A percentile compares a stretch with the other conserved stretches of the same genome.
Evolutionary conservation across 2,329 filamentous ascomycete species (phyloP).

Genomic region (Sphaerostilbella broomeana): DNA sequence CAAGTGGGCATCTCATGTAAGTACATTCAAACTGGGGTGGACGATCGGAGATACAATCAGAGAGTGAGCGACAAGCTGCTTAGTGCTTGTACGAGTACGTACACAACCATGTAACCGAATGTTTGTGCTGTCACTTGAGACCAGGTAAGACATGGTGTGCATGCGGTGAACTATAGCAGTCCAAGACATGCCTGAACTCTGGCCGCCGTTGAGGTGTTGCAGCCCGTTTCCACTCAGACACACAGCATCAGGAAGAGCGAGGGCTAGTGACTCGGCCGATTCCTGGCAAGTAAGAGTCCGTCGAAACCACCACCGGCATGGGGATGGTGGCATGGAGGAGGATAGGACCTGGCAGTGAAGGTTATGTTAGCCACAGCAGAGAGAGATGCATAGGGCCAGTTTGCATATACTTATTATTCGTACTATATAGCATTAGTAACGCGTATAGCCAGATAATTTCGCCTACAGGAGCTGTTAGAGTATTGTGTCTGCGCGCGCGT

Average conservation of each 20-base stretch:
- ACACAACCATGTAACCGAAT: too few relatives aligned
- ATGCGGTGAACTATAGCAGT: conserved; percentile 9
- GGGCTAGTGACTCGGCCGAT: background rate
- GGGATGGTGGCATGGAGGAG: conserved; percentile 6
- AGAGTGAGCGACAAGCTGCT: too few relatives aligned
- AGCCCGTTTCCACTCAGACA: too few relatives aligned
- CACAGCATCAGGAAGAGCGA: background rate
- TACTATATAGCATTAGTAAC: background rate
- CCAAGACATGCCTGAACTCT: too few relatives aligned
- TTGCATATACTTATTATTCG: background rate
- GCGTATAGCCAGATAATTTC: background rate
- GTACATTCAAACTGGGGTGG: too few relatives aligned
- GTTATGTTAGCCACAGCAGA: conserved; percentile 10
- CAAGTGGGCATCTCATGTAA: too few relatives aligned
- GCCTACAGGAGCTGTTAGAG: conserved; percentile 2
- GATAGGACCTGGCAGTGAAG: conserved; percentile 13
- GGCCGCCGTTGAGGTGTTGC: too few relatives aligned
- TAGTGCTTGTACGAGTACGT: too few relatives aligned
- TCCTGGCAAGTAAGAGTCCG: conserved; percentile 8
- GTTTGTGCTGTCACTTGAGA: too few relatives aligned
- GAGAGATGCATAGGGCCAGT: conserved; percentile 2
- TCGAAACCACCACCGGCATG: conserved; percentile 5
- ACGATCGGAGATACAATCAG: background rate
- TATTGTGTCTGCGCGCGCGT: background rate
- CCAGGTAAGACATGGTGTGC: conserved; percentile 8